Conservation (phyloP, 129 eudicot species). For the Helichrysum umbraculigerum region DNA sequence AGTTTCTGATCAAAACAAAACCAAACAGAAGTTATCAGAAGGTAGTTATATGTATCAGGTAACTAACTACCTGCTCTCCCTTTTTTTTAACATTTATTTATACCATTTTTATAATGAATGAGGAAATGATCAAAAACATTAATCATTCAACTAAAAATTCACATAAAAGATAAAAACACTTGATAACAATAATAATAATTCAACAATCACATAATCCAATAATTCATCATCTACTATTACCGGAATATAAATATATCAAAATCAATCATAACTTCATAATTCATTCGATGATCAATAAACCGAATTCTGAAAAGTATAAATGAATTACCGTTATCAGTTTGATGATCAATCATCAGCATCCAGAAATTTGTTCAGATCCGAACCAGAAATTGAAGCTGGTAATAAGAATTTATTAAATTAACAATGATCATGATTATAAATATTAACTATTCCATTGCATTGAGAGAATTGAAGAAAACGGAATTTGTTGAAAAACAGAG, state of each 20-base stretch:
- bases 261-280: background rate
- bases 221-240: background rate
- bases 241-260: background rate
- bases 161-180: background rate
- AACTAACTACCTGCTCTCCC: background rate
- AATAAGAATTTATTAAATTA: background rate
- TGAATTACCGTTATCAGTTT: constrained; percentile 7
- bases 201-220: constrained; percentile 11
- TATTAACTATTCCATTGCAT: constrained; percentile 5
- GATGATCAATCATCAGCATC: constrained; percentile 17
- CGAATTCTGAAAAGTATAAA: too few relatives aligned
- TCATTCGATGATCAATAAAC: background rate
- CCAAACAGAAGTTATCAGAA: background rate
- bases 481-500: constrained; percentile 13
- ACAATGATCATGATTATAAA: constrained; percentile 17
- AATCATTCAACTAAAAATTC: background rate
- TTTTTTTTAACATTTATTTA: too few relatives aligned
- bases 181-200: background rate
- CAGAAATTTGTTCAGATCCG: constrained; percentile 29
- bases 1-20: background rate
- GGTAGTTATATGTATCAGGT: too few relatives aligned
- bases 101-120: background rate
- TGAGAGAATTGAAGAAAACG: background rate
- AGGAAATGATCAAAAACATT: constrained; percentile 13
- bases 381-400: constrained; percentile 13